Conservation (phyloP, 2,329 filamentous ascomycete genomes). For the Penicillium sp. region DNA sequence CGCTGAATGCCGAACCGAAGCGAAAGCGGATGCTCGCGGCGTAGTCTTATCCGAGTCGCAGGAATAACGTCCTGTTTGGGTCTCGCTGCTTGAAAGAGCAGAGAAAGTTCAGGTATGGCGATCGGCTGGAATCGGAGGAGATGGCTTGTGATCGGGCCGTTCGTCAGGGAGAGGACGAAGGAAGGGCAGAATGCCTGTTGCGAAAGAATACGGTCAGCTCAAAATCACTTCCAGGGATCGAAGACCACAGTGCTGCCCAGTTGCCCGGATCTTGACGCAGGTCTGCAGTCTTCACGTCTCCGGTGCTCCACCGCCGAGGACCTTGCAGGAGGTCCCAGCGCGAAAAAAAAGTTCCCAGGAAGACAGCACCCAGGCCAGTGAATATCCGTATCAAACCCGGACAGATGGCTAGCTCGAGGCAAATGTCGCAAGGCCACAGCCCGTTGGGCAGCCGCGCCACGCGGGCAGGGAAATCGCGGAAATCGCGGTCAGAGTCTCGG, state of each 20-base stretch:
- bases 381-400: background rate
- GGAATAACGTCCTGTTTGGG: background rate
- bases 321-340: background rate
- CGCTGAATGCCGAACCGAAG: background rate
- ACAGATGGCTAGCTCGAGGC: background rate
- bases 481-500: background rate
- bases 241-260: background rate
- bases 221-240: background rate
- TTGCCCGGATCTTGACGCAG: background rate
- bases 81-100: background rate
- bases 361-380: background rate
- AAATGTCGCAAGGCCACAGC: background rate
- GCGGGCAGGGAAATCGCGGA: conserved; percentile 1
- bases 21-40: background rate
- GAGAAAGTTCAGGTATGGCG: conserved; percentile 2
- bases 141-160: conserved; percentile 8
- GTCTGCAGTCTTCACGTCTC: background rate
- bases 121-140: conserved; percentile 15
- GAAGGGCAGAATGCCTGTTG: conserved; percentile 7
- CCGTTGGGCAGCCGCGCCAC: conserved; percentile 6
- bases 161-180: conserved; percentile 1
- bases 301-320: background rate
- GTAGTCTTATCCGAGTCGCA: background rate
- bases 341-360: background rate
- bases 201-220: conserved; percentile 12